Evolutionary conservation across 768 basidiomycete genomes (phyloP).

Genomic region (Amanita brunnescens): DNA sequence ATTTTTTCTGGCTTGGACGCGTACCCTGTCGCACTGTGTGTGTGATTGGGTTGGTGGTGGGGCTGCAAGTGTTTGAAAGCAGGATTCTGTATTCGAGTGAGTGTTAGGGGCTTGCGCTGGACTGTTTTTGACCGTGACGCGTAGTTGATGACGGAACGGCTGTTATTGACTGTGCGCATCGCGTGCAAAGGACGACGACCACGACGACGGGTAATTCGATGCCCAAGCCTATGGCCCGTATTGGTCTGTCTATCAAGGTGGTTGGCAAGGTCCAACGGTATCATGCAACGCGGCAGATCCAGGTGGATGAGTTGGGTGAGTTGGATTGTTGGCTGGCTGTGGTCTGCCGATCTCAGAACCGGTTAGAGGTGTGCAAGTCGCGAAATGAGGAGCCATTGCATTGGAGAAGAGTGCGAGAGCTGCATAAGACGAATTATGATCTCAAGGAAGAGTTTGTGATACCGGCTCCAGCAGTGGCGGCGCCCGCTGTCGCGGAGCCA

Average conservation of each 20-base stretch:
- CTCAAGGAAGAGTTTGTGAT: conserved; percentile 42
- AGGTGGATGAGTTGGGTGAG: conserved; percentile 45
- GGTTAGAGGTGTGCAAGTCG: conserved; percentile 32
- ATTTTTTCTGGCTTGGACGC: conserved; percentile 66
- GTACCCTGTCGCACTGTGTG: conserved; percentile 60
- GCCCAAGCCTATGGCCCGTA: conserved; percentile 30
- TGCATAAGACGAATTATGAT: conserved; percentile 48
- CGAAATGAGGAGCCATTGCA: conserved; percentile 55
- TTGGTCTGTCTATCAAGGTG: conserved; percentile 40
- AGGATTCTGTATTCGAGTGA: conserved; percentile 52
- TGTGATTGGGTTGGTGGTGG: conserved; percentile 59
- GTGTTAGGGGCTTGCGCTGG: conserved; percentile 9
- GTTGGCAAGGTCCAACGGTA: conserved; percentile 35
- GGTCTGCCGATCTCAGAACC: conserved; percentile 1
- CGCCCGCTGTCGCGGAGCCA: conserved; percentile 6
- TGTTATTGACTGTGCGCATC: conserved; percentile 57
- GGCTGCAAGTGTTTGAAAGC: conserved; percentile 49
- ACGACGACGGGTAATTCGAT: conserved; percentile 8
- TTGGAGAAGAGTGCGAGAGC: conserved; percentile 37
- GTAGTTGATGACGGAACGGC: conserved; percentile 74
- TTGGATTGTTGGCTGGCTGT: neutral
- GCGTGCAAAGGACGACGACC: conserved; percentile 21
- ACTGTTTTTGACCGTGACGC: neutral
- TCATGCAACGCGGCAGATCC: conserved; percentile 35
- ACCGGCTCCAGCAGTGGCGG: conserved; percentile 18